These are phyloP conservation scores for Celoporthe dispersa DNA, from an alignment of 2,329 filamentous ascomycete genomes.

Conservation along the genomic window DNA sequence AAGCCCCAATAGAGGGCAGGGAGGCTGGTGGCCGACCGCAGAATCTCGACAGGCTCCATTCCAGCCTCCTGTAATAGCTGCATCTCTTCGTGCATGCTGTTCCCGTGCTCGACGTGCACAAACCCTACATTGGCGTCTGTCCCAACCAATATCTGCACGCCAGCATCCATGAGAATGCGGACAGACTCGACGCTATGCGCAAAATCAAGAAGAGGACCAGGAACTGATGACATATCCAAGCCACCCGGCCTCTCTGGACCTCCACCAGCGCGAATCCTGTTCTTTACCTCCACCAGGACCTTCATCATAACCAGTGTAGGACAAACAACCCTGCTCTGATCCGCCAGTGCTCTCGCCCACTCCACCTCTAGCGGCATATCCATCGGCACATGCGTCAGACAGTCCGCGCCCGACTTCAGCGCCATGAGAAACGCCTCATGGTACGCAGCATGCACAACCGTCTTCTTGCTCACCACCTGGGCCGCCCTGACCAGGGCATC, in stretches of 20 bases:
- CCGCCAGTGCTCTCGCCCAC: background rate
- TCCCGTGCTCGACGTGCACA: conserved; percentile 1
- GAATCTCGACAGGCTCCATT: background rate
- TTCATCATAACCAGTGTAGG: conserved; percentile 5
- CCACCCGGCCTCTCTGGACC: background rate
- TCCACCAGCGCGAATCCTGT: background rate
- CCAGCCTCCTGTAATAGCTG: conserved; percentile 2
- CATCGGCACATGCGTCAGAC: conserved; percentile 5
- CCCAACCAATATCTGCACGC: background rate
- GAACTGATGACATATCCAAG: background rate
- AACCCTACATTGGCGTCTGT: conserved; percentile 1
- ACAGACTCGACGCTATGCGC: background rate
- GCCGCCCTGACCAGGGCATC: background rate
- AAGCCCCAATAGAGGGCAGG: conserved; percentile 4
- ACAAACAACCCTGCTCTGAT: background rate
- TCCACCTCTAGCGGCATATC: background rate
- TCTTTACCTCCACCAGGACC: background rate
- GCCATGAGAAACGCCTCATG: background rate
- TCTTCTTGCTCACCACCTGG: background rate
- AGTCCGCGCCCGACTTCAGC: background rate
- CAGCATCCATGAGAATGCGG: background rate
- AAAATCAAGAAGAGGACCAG: background rate
- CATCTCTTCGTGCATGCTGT: conserved; percentile 5
- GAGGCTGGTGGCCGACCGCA: conserved; percentile 4
- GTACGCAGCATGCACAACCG: conserved; percentile 8